Evolutionary conservation across 768 basidiomycete species (phyloP).

Genomic region (Rhodotorula kratochvilovae): DNA sequence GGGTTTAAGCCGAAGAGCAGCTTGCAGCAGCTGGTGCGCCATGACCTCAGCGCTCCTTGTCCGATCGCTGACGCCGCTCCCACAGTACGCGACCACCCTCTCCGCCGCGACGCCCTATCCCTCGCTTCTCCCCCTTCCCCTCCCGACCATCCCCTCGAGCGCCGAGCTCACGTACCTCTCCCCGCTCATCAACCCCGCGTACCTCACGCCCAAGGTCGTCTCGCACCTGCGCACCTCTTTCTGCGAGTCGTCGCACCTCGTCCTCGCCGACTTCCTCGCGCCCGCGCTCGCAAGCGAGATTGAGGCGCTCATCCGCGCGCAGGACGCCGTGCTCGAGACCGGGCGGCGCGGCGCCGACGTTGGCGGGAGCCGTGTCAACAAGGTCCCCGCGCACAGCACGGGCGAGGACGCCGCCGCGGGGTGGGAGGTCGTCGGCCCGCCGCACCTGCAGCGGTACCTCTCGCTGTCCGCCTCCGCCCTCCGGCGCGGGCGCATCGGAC

Average conservation of each 20-base stretch:
- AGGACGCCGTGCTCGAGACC: slow-evolving; percentile 54
- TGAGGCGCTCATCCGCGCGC: slow-evolving; percentile 60
- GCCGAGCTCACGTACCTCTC: slow-evolving; percentile 68
- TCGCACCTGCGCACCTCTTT: slow-evolving; percentile 74
- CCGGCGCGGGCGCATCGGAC: background rate
- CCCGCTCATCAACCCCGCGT: slow-evolving; percentile 81
- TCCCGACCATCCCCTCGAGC: slow-evolving; percentile 55
- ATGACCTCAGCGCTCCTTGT: rapidly evolving
- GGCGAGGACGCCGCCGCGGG: slow-evolving; percentile 54
- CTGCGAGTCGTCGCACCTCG: slow-evolving; percentile 76
- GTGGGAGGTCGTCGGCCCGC: slow-evolving; percentile 78
- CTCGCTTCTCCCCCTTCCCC: slow-evolving; percentile 47
- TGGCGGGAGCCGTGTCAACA: slow-evolving; percentile 50
- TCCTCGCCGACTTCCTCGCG: slow-evolving; percentile 79
- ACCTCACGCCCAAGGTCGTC: slow-evolving; percentile 77
- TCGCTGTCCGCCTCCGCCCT: slow-evolving; percentile 51
- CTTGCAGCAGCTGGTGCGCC: slow-evolving; percentile 80
- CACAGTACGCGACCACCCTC: slow-evolving; percentile 52
- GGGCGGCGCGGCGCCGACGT: slow-evolving; percentile 44
- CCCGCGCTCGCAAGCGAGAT: slow-evolving; percentile 65
- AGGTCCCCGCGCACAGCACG: slow-evolving; percentile 63
- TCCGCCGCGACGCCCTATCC: slow-evolving; percentile 27
- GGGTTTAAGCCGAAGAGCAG: slow-evolving; percentile 63
- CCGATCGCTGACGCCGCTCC: background rate
- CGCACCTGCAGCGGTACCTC: slow-evolving; percentile 92